Conservation (phyloP, 257 asterid species). For the Lycium ferocissimum region DNA sequence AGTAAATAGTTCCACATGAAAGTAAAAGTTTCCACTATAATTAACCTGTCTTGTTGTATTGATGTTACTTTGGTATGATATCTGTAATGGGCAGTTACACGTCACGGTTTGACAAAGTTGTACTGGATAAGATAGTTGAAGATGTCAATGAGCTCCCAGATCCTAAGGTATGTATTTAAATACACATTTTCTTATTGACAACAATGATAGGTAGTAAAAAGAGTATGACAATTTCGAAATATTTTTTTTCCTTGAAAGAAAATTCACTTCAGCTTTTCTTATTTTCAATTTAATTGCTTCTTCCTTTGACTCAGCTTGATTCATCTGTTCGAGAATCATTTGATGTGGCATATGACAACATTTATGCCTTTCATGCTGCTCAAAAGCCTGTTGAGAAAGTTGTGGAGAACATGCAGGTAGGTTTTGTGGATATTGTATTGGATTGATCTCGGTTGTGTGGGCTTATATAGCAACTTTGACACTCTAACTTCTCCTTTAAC, state of each 20-base stretch:
- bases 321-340: constrained; percentile 84
- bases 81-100: constrained; percentile 69
- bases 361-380: constrained; percentile 85
- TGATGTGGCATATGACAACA: constrained; percentile 92
- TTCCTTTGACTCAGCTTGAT: constrained; percentile 65
- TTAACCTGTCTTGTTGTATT: background rate
- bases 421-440: constrained; percentile 33
- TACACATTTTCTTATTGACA: background rate
- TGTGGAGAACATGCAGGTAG: constrained; percentile 91
- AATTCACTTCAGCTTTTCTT: background rate
- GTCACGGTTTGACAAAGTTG: constrained; percentile 78
- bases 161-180: constrained; percentile 68
- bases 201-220: background rate
- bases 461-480: background rate
- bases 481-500: constrained; percentile 29
- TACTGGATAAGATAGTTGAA: constrained; percentile 73
- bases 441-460: constrained; percentile 11
- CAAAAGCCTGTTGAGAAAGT: constrained; percentile 83
- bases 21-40: background rate
- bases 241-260: background rate
- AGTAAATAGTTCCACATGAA: background rate
- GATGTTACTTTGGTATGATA: background rate
- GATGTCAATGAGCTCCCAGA: constrained; percentile 75
- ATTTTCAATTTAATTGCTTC: background rate
- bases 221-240: background rate